Evolutionary conservation across 2,329 filamentous ascomycete genomes (phyloP).

Genomic region (Cladosporium colombiae): DNA sequence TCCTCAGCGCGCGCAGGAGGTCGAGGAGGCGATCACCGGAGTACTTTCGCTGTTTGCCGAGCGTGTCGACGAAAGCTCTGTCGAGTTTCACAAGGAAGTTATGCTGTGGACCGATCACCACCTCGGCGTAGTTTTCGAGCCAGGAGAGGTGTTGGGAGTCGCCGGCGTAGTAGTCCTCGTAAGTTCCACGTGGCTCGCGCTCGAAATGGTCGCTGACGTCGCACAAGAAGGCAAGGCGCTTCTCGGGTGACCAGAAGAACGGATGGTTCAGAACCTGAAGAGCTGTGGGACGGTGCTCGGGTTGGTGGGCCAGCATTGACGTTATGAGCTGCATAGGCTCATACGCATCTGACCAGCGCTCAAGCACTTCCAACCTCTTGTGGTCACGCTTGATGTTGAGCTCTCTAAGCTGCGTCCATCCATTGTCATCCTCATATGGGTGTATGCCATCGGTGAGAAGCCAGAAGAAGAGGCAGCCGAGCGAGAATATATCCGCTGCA

Average conservation of each 20-base stretch:
- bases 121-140: conserved; percentile 53
- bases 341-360: conserved; percentile 71
- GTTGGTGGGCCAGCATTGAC: conserved; percentile 72
- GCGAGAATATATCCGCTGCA: conserved; percentile 94
- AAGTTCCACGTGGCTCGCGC: conserved; percentile 73
- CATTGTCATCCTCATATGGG: conserved; percentile 90
- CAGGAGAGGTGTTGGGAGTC: conserved; percentile 62
- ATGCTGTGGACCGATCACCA: conserved; percentile 52
- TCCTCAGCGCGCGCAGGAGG: conserved; percentile 81
- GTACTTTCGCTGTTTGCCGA: conserved; percentile 95
- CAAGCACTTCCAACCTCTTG: conserved; percentile 57
- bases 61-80: conserved; percentile 78
- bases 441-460: conserved; percentile 91
- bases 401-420: conserved; percentile 81
- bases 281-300: conserved; percentile 69
- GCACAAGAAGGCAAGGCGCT: conserved; percentile 88
- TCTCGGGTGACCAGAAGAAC: conserved; percentile 93
- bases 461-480: conserved; percentile 98
- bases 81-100: conserved; percentile 81
- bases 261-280: conserved; percentile 84
- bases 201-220: conserved; percentile 97
- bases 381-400: conserved; percentile 94
- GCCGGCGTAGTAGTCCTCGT: conserved; percentile 34
- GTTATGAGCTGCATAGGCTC: conserved; percentile 86
- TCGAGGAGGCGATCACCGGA: conserved; percentile 81